These are phyloP conservation scores for Phytophthora tubulina DNA, from an alignment of 352 stramenopile genomes.

Conservation along the genomic window DNA sequence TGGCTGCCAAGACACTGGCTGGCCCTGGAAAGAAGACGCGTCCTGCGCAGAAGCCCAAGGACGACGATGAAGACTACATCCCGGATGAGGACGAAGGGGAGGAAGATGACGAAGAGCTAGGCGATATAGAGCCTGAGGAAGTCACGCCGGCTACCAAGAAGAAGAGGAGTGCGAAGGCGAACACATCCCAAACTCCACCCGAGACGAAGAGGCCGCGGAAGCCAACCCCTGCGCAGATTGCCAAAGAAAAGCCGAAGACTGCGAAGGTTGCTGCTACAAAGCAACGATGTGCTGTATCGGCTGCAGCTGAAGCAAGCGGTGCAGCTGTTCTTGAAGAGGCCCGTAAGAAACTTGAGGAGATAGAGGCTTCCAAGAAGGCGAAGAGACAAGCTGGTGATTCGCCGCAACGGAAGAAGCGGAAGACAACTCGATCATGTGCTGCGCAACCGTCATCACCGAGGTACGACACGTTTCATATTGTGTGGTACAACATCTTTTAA, in stretches of 20 bases:
- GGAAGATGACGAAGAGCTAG: neutral
- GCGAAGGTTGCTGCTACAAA: neutral
- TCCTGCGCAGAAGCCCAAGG: neutral
- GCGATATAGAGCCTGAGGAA: no score
- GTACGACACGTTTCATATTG: no score
- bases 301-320: neutral
- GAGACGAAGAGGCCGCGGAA: slow-evolving; percentile 11
- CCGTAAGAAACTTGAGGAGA: no score
- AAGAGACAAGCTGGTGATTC: no score
- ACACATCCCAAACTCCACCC: no score
- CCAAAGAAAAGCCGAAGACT: neutral
- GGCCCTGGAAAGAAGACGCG: slow-evolving; percentile 3
- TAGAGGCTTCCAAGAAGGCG: neutral
- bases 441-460: no score
- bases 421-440: no score
- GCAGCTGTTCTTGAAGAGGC: no score
- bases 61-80: slow-evolving; percentile 12
- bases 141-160: no score
- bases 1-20: slow-evolving; percentile 2
- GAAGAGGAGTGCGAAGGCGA: no score
- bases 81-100: slow-evolving; percentile 3
- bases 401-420: neutral
- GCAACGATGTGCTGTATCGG: neutral
- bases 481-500: no score
- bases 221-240: neutral